Conservation (phyloP, 1,284 basidiomycete species). For the Trichosporon inkin region DNA sequence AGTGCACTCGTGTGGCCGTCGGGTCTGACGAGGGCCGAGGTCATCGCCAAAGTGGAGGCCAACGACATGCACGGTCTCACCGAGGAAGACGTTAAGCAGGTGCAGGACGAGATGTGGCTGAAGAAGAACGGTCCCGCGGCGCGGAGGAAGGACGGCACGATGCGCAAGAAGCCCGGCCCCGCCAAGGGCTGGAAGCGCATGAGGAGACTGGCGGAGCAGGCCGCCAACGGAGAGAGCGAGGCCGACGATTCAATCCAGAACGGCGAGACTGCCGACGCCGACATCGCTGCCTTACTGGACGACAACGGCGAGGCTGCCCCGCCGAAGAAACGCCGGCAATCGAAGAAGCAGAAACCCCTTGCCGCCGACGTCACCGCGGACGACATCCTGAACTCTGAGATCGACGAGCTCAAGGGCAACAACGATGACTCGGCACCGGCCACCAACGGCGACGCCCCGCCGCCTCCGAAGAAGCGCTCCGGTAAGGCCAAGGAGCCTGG, state of each 20-base stretch:
- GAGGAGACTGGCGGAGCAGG: slow-evolving; percentile 21
- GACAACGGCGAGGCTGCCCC: slow-evolving; percentile 17
- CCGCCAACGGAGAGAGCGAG: slow-evolving; percentile 23
- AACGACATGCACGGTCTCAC: slow-evolving; percentile 37
- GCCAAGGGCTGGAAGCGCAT: slow-evolving; percentile 47
- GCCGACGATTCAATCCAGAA: slow-evolving; percentile 26
- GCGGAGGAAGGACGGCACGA: slow-evolving; percentile 47
- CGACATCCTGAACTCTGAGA: slow-evolving; percentile 17
- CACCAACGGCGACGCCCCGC: slow-evolving; percentile 20
- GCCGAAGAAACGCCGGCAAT: slow-evolving; percentile 10
- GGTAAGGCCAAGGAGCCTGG: slow-evolving; percentile 38
- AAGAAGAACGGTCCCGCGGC: slow-evolving; percentile 31
- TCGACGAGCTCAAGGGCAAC: slow-evolving; percentile 13
- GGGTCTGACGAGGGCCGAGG: slow-evolving; percentile 38
- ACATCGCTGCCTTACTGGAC: slow-evolving; percentile 38
- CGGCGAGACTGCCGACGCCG: slow-evolving; percentile 38
- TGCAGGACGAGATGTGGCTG: slow-evolving; percentile 48
- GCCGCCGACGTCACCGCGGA: slow-evolving; percentile 16
- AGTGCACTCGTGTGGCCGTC: slow-evolving; percentile 36
- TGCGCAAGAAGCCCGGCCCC: slow-evolving; percentile 49
- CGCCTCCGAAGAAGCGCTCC: slow-evolving; percentile 23
- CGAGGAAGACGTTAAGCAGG: slow-evolving; percentile 44
- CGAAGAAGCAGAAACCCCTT: slow-evolving; percentile 22
- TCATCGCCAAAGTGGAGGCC: slow-evolving; percentile 33
- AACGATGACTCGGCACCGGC: slow-evolving; percentile 24